Percentiles rank a stretch among this genome's conserved stretches.
These are phyloP conservation scores for Lentinula novae-zelandiae DNA, from an alignment of 1,284 basidiomycete genomes.

Conservation along the genomic window DNA sequence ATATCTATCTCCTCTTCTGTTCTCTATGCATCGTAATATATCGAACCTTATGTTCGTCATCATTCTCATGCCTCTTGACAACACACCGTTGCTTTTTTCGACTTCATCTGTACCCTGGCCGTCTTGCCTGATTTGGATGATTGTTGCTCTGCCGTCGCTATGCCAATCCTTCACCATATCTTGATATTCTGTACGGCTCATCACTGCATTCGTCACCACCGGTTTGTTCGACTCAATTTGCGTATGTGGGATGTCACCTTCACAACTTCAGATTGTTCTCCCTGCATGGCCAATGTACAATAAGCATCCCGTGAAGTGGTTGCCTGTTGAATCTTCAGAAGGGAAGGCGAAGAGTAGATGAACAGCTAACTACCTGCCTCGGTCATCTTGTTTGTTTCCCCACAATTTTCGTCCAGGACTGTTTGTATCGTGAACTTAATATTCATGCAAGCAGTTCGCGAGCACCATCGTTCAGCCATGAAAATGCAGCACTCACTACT, in stretches of 20 bases:
- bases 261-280: constrained; percentile 38
- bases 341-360: constrained; percentile 18
- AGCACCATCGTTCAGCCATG: too few relatives aligned
- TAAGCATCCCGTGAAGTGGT: constrained; percentile 61
- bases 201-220: not conserved
- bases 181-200: too few relatives aligned
- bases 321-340: constrained; percentile 31
- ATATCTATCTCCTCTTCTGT: not conserved
- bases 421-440: too few relatives aligned
- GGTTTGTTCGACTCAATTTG: not conserved
- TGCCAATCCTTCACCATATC: not conserved
- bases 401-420: too few relatives aligned
- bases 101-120: not conserved
- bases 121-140: not conserved
- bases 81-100: not conserved
- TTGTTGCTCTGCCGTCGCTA: not conserved
- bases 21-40: not conserved
- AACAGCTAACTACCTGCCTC: too few relatives aligned
- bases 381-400: too few relatives aligned
- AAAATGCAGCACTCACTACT: too few relatives aligned
- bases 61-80: not conserved
- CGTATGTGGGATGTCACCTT: not conserved
- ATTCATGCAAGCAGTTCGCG: too few relatives aligned
- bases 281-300: constrained; percentile 72
- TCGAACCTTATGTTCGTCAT: not conserved